Conservation (phyloP, 371 early-diverging fungal genomes). For the Rhizomucor pusillus region DNA sequence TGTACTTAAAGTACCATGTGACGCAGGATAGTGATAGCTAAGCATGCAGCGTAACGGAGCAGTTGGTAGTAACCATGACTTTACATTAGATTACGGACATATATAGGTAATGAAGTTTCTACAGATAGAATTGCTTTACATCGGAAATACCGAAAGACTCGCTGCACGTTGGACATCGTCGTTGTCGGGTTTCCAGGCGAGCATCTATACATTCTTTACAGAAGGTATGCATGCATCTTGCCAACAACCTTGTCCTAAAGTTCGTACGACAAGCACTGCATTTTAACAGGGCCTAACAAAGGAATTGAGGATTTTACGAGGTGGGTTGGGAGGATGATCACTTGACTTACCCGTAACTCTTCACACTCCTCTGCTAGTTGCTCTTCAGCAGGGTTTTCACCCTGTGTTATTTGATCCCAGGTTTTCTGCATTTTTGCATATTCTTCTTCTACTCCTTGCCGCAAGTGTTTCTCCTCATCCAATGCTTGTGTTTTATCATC, state of each 20-base stretch:
- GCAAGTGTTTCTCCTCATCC: constrained; percentile 57
- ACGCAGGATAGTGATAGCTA: no score
- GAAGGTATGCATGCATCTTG: constrained; percentile 96
- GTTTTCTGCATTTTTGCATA: constrained; percentile 53
- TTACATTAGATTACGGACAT: no score
- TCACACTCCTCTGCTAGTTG: constrained; percentile 36
- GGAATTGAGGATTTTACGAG: constrained; percentile 1
- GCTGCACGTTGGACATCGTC: constrained; percentile 98
- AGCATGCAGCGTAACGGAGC: no score
- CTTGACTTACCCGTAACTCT: constrained; percentile 35
- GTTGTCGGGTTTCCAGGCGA: constrained; percentile 85
- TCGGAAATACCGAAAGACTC: constrained; percentile 89
- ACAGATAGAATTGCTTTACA: constrained; percentile 87
- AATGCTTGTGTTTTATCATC: constrained; percentile 55
- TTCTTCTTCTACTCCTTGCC: constrained; percentile 56
- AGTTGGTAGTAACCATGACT: no score
- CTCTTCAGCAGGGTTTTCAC: constrained; percentile 35
- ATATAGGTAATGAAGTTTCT: constrained; percentile 3
- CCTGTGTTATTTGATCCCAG: constrained; percentile 29
- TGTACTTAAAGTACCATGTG: no score
- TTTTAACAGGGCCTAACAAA: constrained; percentile 71
- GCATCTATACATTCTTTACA: constrained; percentile 94
- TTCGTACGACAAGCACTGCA: constrained; percentile 84
- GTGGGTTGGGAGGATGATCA: background rate
- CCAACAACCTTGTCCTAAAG: constrained; percentile 81